Percentiles rank a stretch among this genome's conserved stretches.
These are phyloP conservation scores for Colletotrichum chrysophilum DNA, from an alignment of 2,329 filamentous ascomycete genomes.

Conservation along the genomic window DNA sequence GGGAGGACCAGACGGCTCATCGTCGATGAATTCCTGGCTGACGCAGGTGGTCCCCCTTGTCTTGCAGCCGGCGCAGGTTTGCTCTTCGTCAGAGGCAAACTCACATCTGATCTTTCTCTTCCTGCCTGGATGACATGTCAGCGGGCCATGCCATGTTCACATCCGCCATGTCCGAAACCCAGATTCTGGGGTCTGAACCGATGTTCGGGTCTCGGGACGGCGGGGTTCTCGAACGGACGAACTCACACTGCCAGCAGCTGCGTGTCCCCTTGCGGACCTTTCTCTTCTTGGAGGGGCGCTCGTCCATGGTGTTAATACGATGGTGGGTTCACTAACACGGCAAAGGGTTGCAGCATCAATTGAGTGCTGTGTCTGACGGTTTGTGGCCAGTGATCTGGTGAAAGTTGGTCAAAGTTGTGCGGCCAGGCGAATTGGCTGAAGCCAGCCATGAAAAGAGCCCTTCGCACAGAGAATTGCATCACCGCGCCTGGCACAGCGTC, in stretches of 20 bases:
- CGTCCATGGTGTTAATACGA: background rate
- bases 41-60: conserved; percentile 48
- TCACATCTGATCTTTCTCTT: conserved; percentile 58
- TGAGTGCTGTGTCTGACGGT: background rate
- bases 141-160: background rate
- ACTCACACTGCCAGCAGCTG: conserved; percentile 65
- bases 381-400: background rate
- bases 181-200: background rate
- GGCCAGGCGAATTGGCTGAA: background rate
- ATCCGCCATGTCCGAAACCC: background rate
- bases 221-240: conserved; percentile 4
- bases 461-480: background rate
- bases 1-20: conserved; percentile 25
- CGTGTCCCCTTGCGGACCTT: conserved; percentile 60
- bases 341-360: background rate
- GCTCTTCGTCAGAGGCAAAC: conserved; percentile 40
- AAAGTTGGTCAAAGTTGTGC: background rate
- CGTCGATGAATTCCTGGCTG: conserved; percentile 51
- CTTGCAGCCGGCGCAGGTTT: conserved; percentile 50
- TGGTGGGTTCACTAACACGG: background rate
- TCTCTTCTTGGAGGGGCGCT: conserved; percentile 32
- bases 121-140: conserved; percentile 3
- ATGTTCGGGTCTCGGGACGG: background rate
- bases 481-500: background rate
- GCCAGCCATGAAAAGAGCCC: background rate